Base-by-base conservation (phyloP, 192 early-diverging fungal species). In the Nowakowskiella sp. region DNA sequence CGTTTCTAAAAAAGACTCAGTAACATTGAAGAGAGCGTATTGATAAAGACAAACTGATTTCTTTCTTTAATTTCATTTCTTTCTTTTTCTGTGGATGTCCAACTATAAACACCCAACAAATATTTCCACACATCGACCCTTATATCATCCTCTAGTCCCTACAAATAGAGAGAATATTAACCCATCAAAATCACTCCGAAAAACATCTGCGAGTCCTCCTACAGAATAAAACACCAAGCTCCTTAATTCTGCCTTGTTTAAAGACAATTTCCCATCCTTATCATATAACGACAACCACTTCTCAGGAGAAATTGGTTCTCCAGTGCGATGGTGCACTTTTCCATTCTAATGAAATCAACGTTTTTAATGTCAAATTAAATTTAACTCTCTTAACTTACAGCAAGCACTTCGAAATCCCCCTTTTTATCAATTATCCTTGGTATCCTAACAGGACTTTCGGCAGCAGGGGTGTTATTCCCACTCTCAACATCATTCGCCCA, bases 41-140 rank as follows among this genome's bases (percentile, higher is more conserved):
- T 7, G 61, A n/a, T 4, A 25, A 24, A 29, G 26, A 42, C 56
- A 44, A 30, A 84, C 86, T 51, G 61, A 48, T 80, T 76, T 1
- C 59, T 56, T 2, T 59, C 44, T 8, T 64, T 62, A 13, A 89
- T 74, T 3, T 59, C 64, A 1, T 72, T 59, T 44, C 92, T 82
- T 64, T 91, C 84, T 6, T 53, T 67, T 25, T 85, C 82, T 21
- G 82, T 86, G 4, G 84, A 87, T 23, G 74, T 62, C 89, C 89
- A 98, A 8, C 88, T 76, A 58, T 88, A 93, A 2, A 96, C 74
- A 9, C 74, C 76, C 28, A 91, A 63, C 44, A 98, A 71, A 57
- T 87, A 98, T 51, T 89, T 86, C 92, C 92, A 97, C 6, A 90
- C 89, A 24, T 88, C 74, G 4, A 82, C 77, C 19, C 91, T 77